Base-by-base conservation (phyloP, 73 alveolate species). In the Symbiodinium natans region DNA sequence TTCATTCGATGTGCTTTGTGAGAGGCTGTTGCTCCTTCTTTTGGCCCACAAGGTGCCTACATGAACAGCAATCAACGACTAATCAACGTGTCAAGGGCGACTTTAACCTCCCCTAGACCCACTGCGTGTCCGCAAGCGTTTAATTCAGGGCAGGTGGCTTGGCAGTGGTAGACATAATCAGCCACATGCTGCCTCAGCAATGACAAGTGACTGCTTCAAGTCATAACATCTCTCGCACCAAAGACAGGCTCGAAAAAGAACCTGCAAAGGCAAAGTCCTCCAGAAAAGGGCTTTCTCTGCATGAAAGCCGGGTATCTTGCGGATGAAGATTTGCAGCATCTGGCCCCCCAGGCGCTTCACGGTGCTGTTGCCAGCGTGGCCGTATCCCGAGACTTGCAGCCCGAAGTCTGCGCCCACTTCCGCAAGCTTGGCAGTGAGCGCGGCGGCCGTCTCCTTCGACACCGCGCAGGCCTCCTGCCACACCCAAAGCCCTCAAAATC, bases 301-400 rank as follows among this genome's bases (percentile, higher is more conserved):
- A 52, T 29, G n/a, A 52, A 52, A 29, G n/a, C n/a, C 15, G 71
- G 71, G 71, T 52, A 8, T 21, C 86, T 89, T 89, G 87, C 73
- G 29, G 54, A 89, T 41, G 54, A 89, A 89, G 46, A 89, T 89
- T 74, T 89, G 95, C 74, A 89, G 95, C 95, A 89, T 89, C 38
- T 89, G 95, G 9, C 95, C 95, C 21, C 95, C 95, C 86, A 89
- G 86, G 56, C 93, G 93, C 56, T 31, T 27, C 36, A 46, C 41
- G 59, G 9, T 77, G 39, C 42, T 31, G 31, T 39, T 3, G 56
- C 42, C 63, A 5, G 17, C 54, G 34, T 25, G 21, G 33, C 39
- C 52, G 56, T 86, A 86, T 39, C 93, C 93, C 9, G 33, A 15
- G 19, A 41, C 46, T 54, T 86, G 93, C n/a, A 86, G 82, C 17